These are phyloP conservation scores for Scheffersomyces lignicola DNA, from an alignment of 1,139 yeast species.

Conservation along the genomic window DNA sequence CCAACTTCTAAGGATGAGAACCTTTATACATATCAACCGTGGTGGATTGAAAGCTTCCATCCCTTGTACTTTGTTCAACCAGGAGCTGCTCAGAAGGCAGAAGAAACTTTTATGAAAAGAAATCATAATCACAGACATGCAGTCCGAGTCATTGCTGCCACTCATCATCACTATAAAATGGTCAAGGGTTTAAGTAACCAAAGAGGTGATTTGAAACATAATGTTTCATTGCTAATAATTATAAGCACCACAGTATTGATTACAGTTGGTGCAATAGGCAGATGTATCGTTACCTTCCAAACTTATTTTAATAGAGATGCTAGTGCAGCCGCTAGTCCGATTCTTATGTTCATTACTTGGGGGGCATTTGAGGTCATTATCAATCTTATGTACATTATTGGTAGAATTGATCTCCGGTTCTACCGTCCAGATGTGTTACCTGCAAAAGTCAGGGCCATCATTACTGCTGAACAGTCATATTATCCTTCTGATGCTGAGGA, in stretches of 20 bases:
- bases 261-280: conserved; percentile 30
- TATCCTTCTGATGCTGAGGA: conserved; percentile 20
- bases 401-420: conserved; percentile 48
- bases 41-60: conserved; percentile 48
- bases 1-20: conserved; percentile 47
- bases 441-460: conserved; percentile 33
- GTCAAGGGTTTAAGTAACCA: conserved; percentile 43
- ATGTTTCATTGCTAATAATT: conserved; percentile 33
- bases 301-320: conserved; percentile 18
- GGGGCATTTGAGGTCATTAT: conserved; percentile 39
- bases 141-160: conserved; percentile 45
- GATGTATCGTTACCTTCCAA: conserved; percentile 36
- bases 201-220: conserved; percentile 41
- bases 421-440: conserved; percentile 48
- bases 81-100: conserved; percentile 41
- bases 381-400: conserved; percentile 37
- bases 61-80: conserved; percentile 44
- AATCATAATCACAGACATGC: conserved; percentile 47
- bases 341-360: conserved; percentile 40
- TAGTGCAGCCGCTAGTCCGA: conserved; percentile 23
- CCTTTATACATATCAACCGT: conserved; percentile 46
- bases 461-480: conserved; percentile 42
- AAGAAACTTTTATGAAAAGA: conserved; percentile 43
- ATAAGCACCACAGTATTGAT: conserved; percentile 34
- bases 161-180: conserved; percentile 41